Evolutionary conservation across 805 yeast species (phyloP).

Genomic region (Candida dajiaensis): DNA sequence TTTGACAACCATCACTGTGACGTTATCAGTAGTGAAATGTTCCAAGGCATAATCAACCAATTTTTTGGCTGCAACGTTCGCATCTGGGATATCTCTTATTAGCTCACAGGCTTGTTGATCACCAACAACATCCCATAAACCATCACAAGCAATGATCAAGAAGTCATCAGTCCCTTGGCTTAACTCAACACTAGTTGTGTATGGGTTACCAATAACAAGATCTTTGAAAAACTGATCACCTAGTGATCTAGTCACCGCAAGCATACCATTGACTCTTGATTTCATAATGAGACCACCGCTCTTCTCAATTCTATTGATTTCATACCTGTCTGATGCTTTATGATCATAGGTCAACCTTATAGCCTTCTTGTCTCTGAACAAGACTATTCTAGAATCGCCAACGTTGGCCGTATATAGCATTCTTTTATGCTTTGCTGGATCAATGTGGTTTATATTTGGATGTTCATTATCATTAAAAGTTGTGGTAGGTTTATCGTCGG

Average conservation of each 20-base stretch:
- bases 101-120: slow-evolving; percentile 81
- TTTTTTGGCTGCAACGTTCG: slow-evolving; percentile 59
- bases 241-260: slow-evolving; percentile 89
- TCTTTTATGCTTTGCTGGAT: slow-evolving; percentile 45
- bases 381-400: slow-evolving; percentile 84
- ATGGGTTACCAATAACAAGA: slow-evolving; percentile 84
- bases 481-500: not conserved
- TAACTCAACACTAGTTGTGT: slow-evolving; percentile 82
- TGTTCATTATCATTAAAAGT: not conserved
- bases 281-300: slow-evolving; percentile 86
- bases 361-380: slow-evolving; percentile 70
- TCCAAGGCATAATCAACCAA: slow-evolving; percentile 72
- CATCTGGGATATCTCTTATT: slow-evolving; percentile 48
- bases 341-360: slow-evolving; percentile 86
- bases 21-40: slow-evolving; percentile 80
- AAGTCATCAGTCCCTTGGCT: slow-evolving; percentile 57
- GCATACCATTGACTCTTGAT: slow-evolving; percentile 89
- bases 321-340: slow-evolving; percentile 79
- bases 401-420: slow-evolving; percentile 91
- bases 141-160: slow-evolving; percentile 91
- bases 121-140: slow-evolving; percentile 90
- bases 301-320: slow-evolving; percentile 65
- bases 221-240: slow-evolving; percentile 94
- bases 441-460: slow-evolving; percentile 17
- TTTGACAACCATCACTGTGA: slow-evolving; percentile 83